A percentile compares a stretch with the other conserved stretches of the same genome.
Evolutionary conservation across 2,329 filamentous ascomycete species (phyloP).

Genomic region (Diaporthe helianthi): DNA sequence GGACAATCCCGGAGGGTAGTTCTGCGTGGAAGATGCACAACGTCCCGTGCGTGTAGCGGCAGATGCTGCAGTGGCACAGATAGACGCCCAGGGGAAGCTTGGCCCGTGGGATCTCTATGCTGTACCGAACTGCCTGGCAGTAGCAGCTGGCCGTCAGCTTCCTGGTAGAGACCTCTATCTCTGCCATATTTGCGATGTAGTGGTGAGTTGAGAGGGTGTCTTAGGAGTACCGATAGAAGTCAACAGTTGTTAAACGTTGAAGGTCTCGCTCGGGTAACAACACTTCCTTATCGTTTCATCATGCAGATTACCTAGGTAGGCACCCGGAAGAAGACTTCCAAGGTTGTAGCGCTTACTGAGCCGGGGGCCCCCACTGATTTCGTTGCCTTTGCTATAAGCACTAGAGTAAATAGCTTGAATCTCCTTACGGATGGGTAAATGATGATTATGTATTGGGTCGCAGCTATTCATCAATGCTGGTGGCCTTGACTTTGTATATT

Average conservation of each 20-base stretch:
- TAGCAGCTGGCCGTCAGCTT: slow-evolving; percentile 53
- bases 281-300: neutral
- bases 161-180: slow-evolving; percentile 37
- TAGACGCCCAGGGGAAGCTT: slow-evolving; percentile 50
- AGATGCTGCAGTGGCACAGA: slow-evolving; percentile 55
- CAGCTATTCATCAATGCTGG: too few species aligned
- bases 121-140: slow-evolving; percentile 53
- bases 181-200: neutral
- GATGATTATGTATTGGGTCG: neutral
- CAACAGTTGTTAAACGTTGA: too few species aligned
- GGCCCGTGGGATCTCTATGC: slow-evolving; percentile 47
- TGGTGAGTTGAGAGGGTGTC: too few species aligned
- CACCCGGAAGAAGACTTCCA: neutral
- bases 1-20: slow-evolving; percentile 45
- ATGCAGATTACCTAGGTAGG: neutral
- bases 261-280: neutral
- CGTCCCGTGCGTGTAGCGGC: slow-evolving; percentile 51
- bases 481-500: too few species aligned
- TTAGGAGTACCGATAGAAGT: too few species aligned
- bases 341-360: slow-evolving; percentile 15
- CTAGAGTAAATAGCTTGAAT: too few species aligned
- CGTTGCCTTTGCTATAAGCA: too few species aligned
- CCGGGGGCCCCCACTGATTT: neutral
- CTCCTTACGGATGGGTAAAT: neutral
- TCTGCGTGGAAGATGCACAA: slow-evolving; percentile 51